These are phyloP conservation scores for Aureobasidium sp. DNA, from an alignment of 2,329 filamentous ascomycete genomes.

Conservation along the genomic window DNA sequence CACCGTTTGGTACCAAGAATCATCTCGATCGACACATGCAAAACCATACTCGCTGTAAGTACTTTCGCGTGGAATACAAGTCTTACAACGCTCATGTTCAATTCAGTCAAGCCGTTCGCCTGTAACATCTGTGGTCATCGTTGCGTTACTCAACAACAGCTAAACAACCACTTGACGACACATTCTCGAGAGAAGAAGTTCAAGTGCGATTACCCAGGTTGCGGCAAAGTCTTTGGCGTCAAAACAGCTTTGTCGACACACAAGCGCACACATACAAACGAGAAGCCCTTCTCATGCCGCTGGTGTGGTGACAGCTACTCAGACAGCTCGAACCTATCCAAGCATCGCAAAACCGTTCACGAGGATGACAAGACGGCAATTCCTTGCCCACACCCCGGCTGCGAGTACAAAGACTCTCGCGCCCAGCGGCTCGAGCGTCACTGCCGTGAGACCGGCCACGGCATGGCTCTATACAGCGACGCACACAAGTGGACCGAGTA, in stretches of 20 bases:
- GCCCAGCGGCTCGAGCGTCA: slow-evolving; percentile 2
- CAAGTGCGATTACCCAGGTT: slow-evolving; percentile 40
- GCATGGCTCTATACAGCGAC: not conserved
- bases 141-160: slow-evolving; percentile 59
- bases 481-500: slow-evolving; percentile 8
- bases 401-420: slow-evolving; percentile 4
- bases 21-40: slow-evolving; percentile 59
- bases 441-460: slow-evolving; percentile 7
- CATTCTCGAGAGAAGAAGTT: slow-evolving; percentile 60
- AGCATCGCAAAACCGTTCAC: slow-evolving; percentile 18
- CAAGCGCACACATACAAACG: slow-evolving; percentile 55
- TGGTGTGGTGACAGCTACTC: slow-evolving; percentile 27
- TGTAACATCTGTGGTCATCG: slow-evolving; percentile 30
- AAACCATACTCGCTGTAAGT: slow-evolving; percentile 47
- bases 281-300: slow-evolving; percentile 38
- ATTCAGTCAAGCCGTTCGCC: slow-evolving; percentile 30
- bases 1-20: slow-evolving; percentile 50
- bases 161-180: slow-evolving; percentile 58
- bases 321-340: slow-evolving; percentile 27
- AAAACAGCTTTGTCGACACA: slow-evolving; percentile 62
- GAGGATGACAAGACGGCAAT: slow-evolving; percentile 10
- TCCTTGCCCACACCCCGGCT: not conserved
- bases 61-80: too few species aligned
- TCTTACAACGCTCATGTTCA: not conserved
- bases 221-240: slow-evolving; percentile 54